A percentile compares a stretch with the other conserved stretches of the same genome.
These are phyloP conservation scores for Phytophthora melonis DNA, from an alignment of 352 stramenopile genomes.

Conservation along the genomic window DNA sequence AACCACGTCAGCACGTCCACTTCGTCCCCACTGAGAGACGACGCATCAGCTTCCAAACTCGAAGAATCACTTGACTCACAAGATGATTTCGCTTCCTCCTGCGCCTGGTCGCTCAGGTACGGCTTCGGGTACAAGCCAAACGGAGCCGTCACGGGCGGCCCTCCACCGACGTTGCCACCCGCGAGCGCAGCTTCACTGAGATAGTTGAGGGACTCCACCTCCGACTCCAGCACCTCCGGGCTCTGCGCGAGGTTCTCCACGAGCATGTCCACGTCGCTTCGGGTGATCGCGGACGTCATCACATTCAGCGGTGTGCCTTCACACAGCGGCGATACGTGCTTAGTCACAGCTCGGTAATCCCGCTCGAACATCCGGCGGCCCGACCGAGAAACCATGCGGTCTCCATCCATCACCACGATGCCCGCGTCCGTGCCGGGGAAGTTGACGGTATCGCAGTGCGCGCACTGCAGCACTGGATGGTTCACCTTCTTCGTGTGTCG, in stretches of 20 bases:
- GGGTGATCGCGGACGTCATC: constrained; percentile 51
- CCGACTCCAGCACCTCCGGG: constrained; percentile 71
- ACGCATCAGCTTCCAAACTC: constrained; percentile 25
- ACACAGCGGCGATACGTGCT: constrained; percentile 79
- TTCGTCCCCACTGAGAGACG: constrained; percentile 26
- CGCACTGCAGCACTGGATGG: constrained; percentile 77
- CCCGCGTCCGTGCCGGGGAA: constrained; percentile 81
- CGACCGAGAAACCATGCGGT: constrained; percentile 73
- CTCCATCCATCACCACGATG: constrained; percentile 74
- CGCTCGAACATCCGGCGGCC: constrained; percentile 82
- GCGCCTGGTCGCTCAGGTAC: constrained; percentile 18
- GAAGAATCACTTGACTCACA: constrained; percentile 9
- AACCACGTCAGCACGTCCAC: constrained; percentile 63
- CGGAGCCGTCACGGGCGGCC: constrained; percentile 55
- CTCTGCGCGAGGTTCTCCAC: constrained; percentile 51
- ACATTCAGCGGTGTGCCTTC: constrained; percentile 73
- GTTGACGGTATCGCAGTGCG: constrained; percentile 80
- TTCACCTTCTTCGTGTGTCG: constrained; percentile 45
- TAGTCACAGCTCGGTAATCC: constrained; percentile 82
- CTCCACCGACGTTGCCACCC: constrained; percentile 31
- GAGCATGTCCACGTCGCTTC: constrained; percentile 60
- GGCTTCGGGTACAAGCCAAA: constrained; percentile 68
- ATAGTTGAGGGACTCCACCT: constrained; percentile 71
- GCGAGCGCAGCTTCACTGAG: constrained; percentile 53
- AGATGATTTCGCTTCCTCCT: constrained; percentile 27